Evolutionary conservation across 176 grass and related monocot species (phyloP).

Genomic region (Cenchrus fungigraminus): DNA sequence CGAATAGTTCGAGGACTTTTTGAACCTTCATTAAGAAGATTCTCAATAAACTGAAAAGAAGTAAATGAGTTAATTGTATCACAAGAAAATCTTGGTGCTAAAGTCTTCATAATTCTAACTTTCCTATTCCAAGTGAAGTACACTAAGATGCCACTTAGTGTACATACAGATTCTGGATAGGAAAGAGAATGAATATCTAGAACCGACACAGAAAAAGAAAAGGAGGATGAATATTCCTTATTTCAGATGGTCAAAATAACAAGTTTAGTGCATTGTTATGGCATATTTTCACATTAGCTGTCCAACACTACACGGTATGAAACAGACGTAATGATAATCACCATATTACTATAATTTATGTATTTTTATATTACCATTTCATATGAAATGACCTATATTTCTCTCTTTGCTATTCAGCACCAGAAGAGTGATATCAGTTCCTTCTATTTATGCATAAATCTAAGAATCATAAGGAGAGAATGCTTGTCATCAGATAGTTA

Average conservation of each 20-base stretch:
- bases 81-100: constrained; percentile 20
- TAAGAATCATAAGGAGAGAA: constrained; percentile 25
- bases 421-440: not conserved
- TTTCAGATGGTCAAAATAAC: not conserved
- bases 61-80: constrained; percentile 17
- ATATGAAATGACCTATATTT: constrained; percentile 5
- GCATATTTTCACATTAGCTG: constrained; percentile 13
- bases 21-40: constrained; percentile 82
- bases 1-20: constrained; percentile 94
- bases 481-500: not conserved
- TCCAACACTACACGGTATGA: not conserved
- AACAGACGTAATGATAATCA: constrained; percentile 9
- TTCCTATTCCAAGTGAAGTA: not conserved
- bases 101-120: not conserved
- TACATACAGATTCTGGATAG: not conserved
- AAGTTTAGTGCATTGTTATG: not conserved
- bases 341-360: constrained; percentile 12
- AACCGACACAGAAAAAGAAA: not conserved
- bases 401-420: constrained; percentile 1
- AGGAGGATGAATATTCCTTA: not conserved
- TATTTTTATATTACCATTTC: not conserved
- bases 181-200: constrained; percentile 5
- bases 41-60: constrained; percentile 75
- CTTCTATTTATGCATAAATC: not conserved
- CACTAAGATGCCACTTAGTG: not conserved